phyloP scores from a whole-genome alignment of 176 grass and related monocot genomes.

The Carex kokanica region DNA sequence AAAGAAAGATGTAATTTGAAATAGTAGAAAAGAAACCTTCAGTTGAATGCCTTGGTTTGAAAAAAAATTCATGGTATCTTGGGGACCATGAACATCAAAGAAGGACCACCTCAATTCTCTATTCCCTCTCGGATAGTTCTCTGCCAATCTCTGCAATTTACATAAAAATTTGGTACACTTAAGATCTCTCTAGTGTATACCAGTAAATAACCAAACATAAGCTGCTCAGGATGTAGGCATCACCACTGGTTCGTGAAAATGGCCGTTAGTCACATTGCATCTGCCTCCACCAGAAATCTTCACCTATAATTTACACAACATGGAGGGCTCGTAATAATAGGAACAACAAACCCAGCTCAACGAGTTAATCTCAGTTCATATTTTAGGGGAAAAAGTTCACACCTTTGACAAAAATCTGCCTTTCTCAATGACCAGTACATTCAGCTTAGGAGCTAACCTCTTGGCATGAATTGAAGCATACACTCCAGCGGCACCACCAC shows the following conservation, averaged over 20 bases:
- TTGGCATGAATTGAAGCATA: constrained; percentile 91
- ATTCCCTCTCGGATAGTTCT: constrained; percentile 86
- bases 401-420: constrained; percentile 85
- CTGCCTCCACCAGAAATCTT: constrained; percentile 91
- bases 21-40: constrained; percentile 48
- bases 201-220: background rate
- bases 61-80: constrained; percentile 87
- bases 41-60: constrained; percentile 73
- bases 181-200: background rate
- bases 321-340: background rate
- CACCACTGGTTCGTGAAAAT: constrained; percentile 62
- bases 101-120: constrained; percentile 79
- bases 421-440: constrained; percentile 76
- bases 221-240: background rate
- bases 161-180: background rate
- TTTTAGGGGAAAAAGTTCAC: background rate
- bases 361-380: background rate
- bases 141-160: constrained; percentile 41
- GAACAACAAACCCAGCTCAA: background rate
- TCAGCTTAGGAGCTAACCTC: constrained; percentile 52
- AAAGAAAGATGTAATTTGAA: background rate
- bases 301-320: constrained; percentile 37
- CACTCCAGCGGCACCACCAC: constrained; percentile 77
- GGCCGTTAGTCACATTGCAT: constrained; percentile 93
- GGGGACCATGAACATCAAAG: constrained; percentile 63